Conservation (phyloP, 1,139 yeast genomes). For the Wickerhamomyces sp. region DNA sequence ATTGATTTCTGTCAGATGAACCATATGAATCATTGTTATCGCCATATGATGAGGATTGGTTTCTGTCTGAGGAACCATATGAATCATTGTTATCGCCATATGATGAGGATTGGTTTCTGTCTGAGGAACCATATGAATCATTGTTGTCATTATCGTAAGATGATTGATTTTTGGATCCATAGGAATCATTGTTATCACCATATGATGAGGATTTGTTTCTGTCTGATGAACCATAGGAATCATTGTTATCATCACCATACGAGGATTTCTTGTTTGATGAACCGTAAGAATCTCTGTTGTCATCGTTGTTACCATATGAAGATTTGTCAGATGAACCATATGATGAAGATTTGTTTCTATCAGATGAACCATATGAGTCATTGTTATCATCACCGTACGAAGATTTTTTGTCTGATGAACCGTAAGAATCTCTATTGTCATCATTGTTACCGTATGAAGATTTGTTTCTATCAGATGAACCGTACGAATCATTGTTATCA, state of each 20-base stretch:
- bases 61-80: conserved; percentile 2
- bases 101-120: conserved; percentile 1
- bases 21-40: conserved; percentile 5
- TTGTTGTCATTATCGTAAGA: conserved; percentile 1
- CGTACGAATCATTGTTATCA: conserved; percentile 11
- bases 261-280: conserved; percentile 13
- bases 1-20: conserved; percentile 1
- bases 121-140: conserved; percentile 4
- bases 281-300: conserved; percentile 19
- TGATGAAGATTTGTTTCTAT: conserved; percentile 21
- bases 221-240: conserved; percentile 11
- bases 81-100: conserved; percentile 4
- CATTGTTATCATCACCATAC: conserved; percentile 19
- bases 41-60: background rate
- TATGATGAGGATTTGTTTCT: conserved; percentile 17
- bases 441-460: conserved; percentile 17
- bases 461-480: conserved; percentile 13
- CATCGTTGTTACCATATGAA: conserved; percentile 12
- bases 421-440: background rate
- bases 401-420: conserved; percentile 8
- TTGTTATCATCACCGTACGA: conserved; percentile 21
- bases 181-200: conserved; percentile 7
- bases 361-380: conserved; percentile 15
- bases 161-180: conserved; percentile 3
- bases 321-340: conserved; percentile 21